Evolutionary conservation across 108 stramenopile genomes (phyloP).

Genomic region (Ochromonas danica): DNA sequence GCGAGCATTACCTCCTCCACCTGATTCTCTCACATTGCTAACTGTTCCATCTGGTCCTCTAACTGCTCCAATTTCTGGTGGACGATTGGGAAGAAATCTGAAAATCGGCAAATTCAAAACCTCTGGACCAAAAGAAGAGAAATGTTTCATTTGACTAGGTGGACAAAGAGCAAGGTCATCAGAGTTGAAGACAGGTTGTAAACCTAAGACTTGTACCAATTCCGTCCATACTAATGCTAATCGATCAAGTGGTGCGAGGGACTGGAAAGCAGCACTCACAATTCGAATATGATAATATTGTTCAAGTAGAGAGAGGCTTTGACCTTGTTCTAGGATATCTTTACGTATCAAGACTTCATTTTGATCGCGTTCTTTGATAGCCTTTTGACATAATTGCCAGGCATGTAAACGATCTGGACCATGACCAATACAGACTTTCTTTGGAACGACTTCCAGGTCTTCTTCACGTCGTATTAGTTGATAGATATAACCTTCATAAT

Average conservation of each 20-base stretch:
- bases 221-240: not conserved
- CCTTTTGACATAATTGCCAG: not conserved
- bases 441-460: conserved; percentile 7
- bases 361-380: not conserved
- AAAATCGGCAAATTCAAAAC: not conserved
- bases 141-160: not conserved
- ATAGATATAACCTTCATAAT: conserved; percentile 22
- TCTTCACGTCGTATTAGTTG: not conserved
- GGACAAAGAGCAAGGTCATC: too few species aligned
- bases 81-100: not conserved
- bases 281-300: not conserved
- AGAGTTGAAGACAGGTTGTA: not conserved
- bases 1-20: not conserved
- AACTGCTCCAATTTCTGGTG: not conserved
- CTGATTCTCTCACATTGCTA: not conserved
- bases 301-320: not conserved
- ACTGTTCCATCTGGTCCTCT: not conserved
- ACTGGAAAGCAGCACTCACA: not conserved
- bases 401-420: not conserved
- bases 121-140: not conserved
- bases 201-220: not conserved
- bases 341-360: not conserved
- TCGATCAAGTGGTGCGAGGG: not conserved
- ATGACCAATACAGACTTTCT: not conserved
- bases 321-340: not conserved